phyloP scores from a whole-genome alignment of 192 early-diverging fungal species.

The Dimargaris verticillata region DNA sequence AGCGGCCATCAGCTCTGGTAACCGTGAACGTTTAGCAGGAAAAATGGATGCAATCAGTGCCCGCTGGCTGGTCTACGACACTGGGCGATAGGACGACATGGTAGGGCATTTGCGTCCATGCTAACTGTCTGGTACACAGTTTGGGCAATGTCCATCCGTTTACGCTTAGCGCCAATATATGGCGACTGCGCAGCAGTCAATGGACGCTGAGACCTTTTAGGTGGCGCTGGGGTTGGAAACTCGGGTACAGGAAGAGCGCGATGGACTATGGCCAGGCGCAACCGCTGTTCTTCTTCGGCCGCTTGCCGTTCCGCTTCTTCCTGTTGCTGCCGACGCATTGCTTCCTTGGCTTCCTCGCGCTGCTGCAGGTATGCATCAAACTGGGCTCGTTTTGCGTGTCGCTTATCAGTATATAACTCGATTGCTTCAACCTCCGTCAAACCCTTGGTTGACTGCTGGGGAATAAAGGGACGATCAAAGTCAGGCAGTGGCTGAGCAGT shows the following conservation, averaged over 20 bases:
- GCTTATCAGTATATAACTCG: not conserved
- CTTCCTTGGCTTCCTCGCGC: not conserved
- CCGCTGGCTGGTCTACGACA: too few relatives aligned
- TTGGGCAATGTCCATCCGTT: not conserved
- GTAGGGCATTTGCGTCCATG: too few relatives aligned
- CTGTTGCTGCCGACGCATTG: too few relatives aligned
- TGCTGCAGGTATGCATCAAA: slow-evolving; percentile 1
- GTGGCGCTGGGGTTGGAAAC: not conserved
- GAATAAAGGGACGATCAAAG: not conserved
- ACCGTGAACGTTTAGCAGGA: too few relatives aligned
- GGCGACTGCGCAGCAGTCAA: slow-evolving; percentile 1
- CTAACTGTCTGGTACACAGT: too few relatives aligned
- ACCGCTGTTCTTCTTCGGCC: not conserved
- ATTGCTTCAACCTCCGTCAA: not conserved
- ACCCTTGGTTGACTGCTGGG: not conserved
- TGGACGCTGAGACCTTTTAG: slow-evolving; percentile 6
- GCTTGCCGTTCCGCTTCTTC: not conserved
- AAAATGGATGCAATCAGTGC: too few relatives aligned
- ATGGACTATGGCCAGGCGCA: slow-evolving; percentile 4
- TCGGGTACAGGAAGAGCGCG: not conserved
- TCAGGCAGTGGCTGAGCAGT: not conserved
- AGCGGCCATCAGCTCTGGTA: too few relatives aligned
- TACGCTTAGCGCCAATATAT: not conserved
- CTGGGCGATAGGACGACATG: too few relatives aligned
- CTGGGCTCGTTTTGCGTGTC: not conserved